phyloP scores from a whole-genome alignment of 2,329 filamentous ascomycete species.

The Endoconidiophora polonica region DNA sequence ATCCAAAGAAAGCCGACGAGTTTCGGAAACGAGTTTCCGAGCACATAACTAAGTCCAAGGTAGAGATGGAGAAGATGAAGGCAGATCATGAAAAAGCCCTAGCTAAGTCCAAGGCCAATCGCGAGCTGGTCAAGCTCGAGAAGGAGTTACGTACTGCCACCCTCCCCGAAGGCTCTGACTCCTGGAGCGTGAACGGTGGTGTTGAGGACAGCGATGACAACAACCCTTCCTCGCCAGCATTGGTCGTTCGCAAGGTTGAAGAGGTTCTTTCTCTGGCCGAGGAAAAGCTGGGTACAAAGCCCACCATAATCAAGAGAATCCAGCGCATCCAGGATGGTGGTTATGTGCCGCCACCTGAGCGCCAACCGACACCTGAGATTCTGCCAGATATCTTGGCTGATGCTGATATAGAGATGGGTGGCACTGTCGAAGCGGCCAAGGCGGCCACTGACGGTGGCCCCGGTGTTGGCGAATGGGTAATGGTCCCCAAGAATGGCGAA shows the following conservation, averaged over 20 bases:
- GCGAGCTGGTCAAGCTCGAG: slow-evolving; percentile 57
- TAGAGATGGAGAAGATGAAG: slow-evolving; percentile 74
- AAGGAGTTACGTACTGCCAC: slow-evolving; percentile 53
- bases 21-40: slow-evolving; percentile 65
- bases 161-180: slow-evolving; percentile 41
- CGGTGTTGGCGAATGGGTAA: slow-evolving; percentile 51
- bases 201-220: slow-evolving; percentile 30
- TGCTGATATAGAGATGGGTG: slow-evolving; percentile 47
- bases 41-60: slow-evolving; percentile 54
- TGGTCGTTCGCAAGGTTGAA: slow-evolving; percentile 42
- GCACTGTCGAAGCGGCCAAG: slow-evolving; percentile 31
- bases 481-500: slow-evolving; percentile 47
- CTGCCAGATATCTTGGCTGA: slow-evolving; percentile 41
- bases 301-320: slow-evolving; percentile 46
- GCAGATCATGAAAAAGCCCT: slow-evolving; percentile 60
- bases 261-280: slow-evolving; percentile 65
- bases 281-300: slow-evolving; percentile 47
- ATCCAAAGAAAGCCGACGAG: slow-evolving; percentile 61
- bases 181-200: slow-evolving; percentile 46
- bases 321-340: slow-evolving; percentile 65
- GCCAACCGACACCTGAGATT: slow-evolving; percentile 28
- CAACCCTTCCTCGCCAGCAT: slow-evolving; percentile 19
- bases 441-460: slow-evolving; percentile 16
- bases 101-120: slow-evolving; percentile 54
- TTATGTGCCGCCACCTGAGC: slow-evolving; percentile 40